Base-by-base conservation (phyloP, 129 eudicot species). In the Ambrosia trifida region DNA sequence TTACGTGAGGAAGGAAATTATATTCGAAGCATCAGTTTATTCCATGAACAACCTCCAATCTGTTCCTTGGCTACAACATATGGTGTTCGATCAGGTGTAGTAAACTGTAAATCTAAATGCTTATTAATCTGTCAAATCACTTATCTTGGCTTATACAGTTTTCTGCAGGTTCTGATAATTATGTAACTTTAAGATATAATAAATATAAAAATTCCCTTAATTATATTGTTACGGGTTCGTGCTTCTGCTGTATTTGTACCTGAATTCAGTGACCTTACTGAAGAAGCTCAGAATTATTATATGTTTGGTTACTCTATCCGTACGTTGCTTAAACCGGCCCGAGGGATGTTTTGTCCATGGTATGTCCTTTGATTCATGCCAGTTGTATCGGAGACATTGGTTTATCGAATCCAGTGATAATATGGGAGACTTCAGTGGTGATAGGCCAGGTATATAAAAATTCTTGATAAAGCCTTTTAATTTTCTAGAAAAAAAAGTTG, bases 181-280 rank as follows among this genome's bases (percentile, higher is more conserved):
- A n/a, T n/a, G 33, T 50, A 51, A 38, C 31, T 14, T 30, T 31
- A 11, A 14, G 66, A 36, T 4, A 5, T 36, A 5, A 38, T n/a
- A 38, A 9, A 68, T 68, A 8, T n/a, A 6, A 67, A 28, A 13
- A 47, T 16, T 41, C 5, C 3, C 4, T 69, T 66, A 43, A n/a
- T n/a, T n/a, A n/a, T 12, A 40, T 43, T 13, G 31, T 46, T 49
- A 38, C 75, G 87, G 98, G 97, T 94, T 68, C 91, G 98, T 62
- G 93, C 96, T 46, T 94, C 98, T 66, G 89, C 96, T 69, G 86
- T 83, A 54, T 78, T 94, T 73, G 78, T 82, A 35, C 98, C 98
- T 1, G 97, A 94, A 88, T 69, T 72, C 82, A 79, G 93, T 74
- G 75, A 85, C 67, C 87, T 78, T 61, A 67, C 70, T 63, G 36